Base-by-base conservation (phyloP, 2,329 filamentous ascomycete genomes). In the Trichoderma atrobrunneum region DNA sequence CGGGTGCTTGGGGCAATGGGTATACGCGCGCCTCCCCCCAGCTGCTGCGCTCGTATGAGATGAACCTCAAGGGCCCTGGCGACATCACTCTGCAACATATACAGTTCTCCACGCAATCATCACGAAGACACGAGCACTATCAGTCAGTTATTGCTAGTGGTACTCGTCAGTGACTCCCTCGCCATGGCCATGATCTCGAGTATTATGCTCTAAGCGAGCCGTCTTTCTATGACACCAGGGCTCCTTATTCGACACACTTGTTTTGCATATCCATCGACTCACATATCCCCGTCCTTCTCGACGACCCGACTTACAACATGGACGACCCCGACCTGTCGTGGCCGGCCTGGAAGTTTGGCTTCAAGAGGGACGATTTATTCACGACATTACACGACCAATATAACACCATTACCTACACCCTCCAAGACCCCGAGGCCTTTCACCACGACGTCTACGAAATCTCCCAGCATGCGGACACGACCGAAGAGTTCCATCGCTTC, bases 341-440 rank as follows among this genome's bases (percentile, higher is more conserved):
- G 88, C 88, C 88, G 57, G 85, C 85, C 76, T 90, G 88, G 87
- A 89, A 89, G 79, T 90, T 89, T 82, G 87, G 87, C 77, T 85
- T 89, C 85, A 88, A 87, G 83, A 85, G 84, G 78, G 84, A 86
- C 71, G 87, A 89, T 76, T 85, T 89, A 79, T 86, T 86, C 78
- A 86, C 85, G 68, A 87, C 84, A 67, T 85, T 90, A 14, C 87
- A 89, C 76, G 85, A 88, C 74, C 85, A 86, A 78, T 90, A 89
- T 81, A 90, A 90, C 80, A 89, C 88, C 62, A 81, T 89, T 69
- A 81, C 85, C 65, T 86, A 85, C 66, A 82, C 85, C 60, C 85
- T 90, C 34, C 87, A 89, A 77, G 88, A 90, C 79, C 85, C 87
- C 74, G 86, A 88, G 74, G 87, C 88, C 67, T 90, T 90, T 73